Evolutionary conservation across 2,329 filamentous ascomycete genomes (phyloP).

Genomic region (Kalmusia sp.): DNA sequence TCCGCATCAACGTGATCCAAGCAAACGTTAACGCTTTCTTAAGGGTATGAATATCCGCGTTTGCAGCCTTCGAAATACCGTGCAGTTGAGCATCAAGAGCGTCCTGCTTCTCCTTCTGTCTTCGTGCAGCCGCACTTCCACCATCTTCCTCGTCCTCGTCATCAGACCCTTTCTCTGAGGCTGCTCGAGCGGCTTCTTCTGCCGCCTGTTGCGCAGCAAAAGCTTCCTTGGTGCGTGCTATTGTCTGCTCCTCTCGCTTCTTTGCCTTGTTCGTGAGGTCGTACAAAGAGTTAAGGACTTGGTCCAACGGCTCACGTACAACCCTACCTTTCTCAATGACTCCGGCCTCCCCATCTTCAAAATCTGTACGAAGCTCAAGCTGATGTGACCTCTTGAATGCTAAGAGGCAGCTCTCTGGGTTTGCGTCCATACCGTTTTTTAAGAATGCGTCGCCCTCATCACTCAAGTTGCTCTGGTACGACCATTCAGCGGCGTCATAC

Average conservation of each 20-base stretch:
- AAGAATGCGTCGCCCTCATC: conserved; percentile 81
- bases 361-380: conserved; percentile 78
- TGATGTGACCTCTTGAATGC: conserved; percentile 90
- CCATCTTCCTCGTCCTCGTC: conserved; percentile 61
- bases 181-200: conserved; percentile 46
- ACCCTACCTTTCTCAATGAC: conserved; percentile 70
- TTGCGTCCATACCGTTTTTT: conserved; percentile 81
- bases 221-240: conserved; percentile 63
- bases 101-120: conserved; percentile 56
- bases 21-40: conserved; percentile 88
- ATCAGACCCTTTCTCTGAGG: conserved; percentile 48
- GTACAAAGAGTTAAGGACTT: conserved; percentile 86
- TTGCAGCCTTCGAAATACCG: conserved; percentile 69
- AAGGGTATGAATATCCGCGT: conserved; percentile 75
- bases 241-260: conserved; percentile 68
- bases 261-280: conserved; percentile 77
- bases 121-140: conserved; percentile 37
- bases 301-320: conserved; percentile 83
- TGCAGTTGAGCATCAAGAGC: conserved; percentile 63
- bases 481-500: conserved; percentile 95
- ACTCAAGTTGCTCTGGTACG: conserved; percentile 76
- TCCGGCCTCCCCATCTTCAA: conserved; percentile 77
- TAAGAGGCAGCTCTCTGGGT: conserved; percentile 90
- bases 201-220: conserved; percentile 56
- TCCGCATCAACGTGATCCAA: conserved; percentile 93